These are phyloP conservation scores for Alnus rubra DNA, from an alignment of 306 rosid species.

Conservation along the genomic window DNA sequence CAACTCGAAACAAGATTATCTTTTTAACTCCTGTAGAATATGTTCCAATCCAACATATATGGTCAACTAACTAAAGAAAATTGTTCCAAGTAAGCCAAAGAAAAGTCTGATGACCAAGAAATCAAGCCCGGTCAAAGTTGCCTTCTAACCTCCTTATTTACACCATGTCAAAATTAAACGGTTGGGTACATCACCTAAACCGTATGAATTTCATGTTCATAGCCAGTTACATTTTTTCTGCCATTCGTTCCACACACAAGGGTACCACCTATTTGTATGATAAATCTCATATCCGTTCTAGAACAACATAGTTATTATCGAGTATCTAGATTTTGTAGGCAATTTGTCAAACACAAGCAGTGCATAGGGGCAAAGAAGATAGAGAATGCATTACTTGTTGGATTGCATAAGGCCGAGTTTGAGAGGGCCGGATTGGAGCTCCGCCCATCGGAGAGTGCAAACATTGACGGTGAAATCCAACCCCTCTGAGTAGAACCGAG, in stretches of 20 bases:
- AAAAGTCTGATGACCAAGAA: not conserved
- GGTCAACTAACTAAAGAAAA: slow-evolving; percentile 1
- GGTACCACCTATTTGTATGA: not conserved
- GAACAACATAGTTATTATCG: not conserved
- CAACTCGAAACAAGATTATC: not conserved
- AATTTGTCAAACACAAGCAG: slow-evolving; percentile 46
- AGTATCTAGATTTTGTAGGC: slow-evolving; percentile 16
- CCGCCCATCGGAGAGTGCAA: slow-evolving; percentile 84
- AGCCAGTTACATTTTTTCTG: not conserved
- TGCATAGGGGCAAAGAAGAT: not conserved
- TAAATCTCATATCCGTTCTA: not conserved
- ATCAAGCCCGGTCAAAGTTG: not conserved
- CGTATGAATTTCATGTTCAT: not conserved
- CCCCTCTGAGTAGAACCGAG: slow-evolving; percentile 75
- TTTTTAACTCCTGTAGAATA: not conserved
- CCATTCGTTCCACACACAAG: not conserved
- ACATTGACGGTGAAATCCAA: slow-evolving; percentile 72
- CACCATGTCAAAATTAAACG: not conserved
- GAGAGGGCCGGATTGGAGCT: slow-evolving; percentile 86
- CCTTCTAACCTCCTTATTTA: not conserved
- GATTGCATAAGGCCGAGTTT: slow-evolving; percentile 81
- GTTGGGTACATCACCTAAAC: not conserved
- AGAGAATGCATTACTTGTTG: slow-evolving; percentile 35
- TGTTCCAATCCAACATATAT: not conserved
- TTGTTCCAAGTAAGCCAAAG: not conserved